phyloP scores from a whole-genome alignment of 225 moss, liverwort and hornwort genomes.

The Marchantia polymorpha region DNA sequence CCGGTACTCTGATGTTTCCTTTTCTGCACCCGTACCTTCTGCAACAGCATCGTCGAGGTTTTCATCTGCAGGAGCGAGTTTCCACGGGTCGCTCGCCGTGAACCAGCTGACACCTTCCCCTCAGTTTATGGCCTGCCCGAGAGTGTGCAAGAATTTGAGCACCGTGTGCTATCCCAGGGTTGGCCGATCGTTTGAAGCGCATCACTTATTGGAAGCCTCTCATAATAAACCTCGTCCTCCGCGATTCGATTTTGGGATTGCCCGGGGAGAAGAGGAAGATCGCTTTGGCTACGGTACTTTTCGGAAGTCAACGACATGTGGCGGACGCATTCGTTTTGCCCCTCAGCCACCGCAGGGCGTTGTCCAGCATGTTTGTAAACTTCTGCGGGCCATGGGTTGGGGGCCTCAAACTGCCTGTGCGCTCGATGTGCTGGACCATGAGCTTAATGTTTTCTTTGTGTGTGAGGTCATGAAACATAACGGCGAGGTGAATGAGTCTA shows the following conservation, averaged over 20 bases:
- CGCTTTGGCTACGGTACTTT: too few relatives aligned
- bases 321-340: neutral
- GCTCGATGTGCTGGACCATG: conserved; percentile 10
- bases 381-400: conserved; percentile 16
- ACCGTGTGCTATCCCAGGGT: neutral
- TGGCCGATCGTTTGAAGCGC: neutral
- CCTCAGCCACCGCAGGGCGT: conserved; percentile 3
- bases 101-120: neutral
- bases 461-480: conserved; percentile 53
- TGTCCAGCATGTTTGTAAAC: neutral
- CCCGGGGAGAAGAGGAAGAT: neutral
- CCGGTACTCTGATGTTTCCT: too few relatives aligned
- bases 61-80: neutral
- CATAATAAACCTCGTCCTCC: neutral
- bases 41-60: neutral
- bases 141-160: neutral
- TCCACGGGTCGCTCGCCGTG: neutral
- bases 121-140: neutral
- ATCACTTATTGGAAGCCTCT: neutral
- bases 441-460: conserved; percentile 32
- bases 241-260: neutral
- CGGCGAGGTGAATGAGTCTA: conserved; percentile 47
- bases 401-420: conserved; percentile 1
- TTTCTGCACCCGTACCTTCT: neutral
- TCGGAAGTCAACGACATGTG: neutral